Conservation (phyloP, 495 filamentous ascomycete species). For the Penicillium desertorum region DNA sequence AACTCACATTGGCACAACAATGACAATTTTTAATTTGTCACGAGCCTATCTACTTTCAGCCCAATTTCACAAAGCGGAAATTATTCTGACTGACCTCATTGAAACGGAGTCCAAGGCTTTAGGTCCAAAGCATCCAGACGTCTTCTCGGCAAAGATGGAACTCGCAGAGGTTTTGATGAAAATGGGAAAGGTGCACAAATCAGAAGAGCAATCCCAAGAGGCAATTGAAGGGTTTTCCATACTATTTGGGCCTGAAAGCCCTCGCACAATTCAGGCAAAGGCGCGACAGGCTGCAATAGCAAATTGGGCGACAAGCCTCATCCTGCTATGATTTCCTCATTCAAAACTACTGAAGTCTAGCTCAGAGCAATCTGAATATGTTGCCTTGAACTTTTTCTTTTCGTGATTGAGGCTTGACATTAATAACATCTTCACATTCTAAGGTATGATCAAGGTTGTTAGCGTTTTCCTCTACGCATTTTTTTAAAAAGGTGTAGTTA, state of each 20-base stretch:
- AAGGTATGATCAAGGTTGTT: too few relatives aligned
- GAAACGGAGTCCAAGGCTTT: background rate
- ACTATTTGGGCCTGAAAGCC: constrained; percentile 6
- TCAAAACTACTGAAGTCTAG: background rate
- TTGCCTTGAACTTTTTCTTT: background rate
- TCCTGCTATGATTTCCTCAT: background rate
- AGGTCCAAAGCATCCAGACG: constrained; percentile 9
- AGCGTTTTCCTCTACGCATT: too few relatives aligned
- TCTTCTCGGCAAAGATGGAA: constrained; percentile 9
- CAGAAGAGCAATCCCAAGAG: constrained; percentile 3
- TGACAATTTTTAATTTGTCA: constrained; percentile 11
- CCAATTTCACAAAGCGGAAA: constrained; percentile 7
- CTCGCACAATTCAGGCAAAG: constrained; percentile 10
- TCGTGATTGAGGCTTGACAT: background rate
- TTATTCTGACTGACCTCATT: constrained; percentile 9
- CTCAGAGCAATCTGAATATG: background rate
- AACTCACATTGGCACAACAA: constrained; percentile 10
- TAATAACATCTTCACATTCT: too few relatives aligned
- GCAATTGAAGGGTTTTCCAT: constrained; percentile 1
- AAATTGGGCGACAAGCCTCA: background rate
- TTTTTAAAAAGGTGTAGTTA: too few relatives aligned
- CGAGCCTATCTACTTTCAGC: constrained; percentile 5
- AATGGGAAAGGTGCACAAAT: constrained; percentile 5
- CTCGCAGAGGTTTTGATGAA: constrained; percentile 8
- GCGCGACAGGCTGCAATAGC: constrained; percentile 3